Percentiles rank a stretch among this genome's conserved stretches.
Conservation (phyloP, 306 rosid species). For the Gastrolobium villosum region DNA sequence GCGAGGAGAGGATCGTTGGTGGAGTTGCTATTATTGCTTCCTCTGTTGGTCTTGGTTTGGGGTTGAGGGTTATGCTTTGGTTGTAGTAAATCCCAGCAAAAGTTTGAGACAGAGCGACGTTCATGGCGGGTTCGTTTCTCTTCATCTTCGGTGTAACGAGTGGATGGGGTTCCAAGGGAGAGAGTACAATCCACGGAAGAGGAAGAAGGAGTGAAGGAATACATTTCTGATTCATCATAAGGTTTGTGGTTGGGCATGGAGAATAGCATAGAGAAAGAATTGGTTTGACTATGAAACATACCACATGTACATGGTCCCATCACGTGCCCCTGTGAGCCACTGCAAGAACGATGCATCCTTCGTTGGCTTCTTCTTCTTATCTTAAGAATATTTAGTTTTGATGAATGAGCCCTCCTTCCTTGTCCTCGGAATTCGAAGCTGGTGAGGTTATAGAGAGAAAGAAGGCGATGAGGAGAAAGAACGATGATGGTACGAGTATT, state of each 20-base stretch:
- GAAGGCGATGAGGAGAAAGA: not conserved
- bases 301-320: constrained; percentile 79
- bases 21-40: not conserved
- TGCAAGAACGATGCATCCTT: constrained; percentile 76
- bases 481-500: not conserved
- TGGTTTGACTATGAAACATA: constrained; percentile 62
- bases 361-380: not conserved
- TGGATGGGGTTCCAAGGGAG: constrained; percentile 91
- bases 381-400: not conserved
- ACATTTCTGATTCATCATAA: constrained; percentile 50
- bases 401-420: not conserved
- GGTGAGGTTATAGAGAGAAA: not conserved
- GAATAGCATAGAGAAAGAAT: constrained; percentile 72
- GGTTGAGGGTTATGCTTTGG: constrained; percentile 56
- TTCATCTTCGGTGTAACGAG: constrained; percentile 64
- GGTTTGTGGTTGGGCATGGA: constrained; percentile 65
- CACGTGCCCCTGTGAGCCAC: constrained; percentile 67
- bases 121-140: constrained; percentile 53
- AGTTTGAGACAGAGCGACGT: constrained; percentile 51
- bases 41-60: constrained; percentile 49
- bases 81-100: constrained; percentile 87
- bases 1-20: constrained; percentile 77
- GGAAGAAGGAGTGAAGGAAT: constrained; percentile 55
- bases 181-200: constrained; percentile 95
- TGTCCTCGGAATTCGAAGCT: not conserved